phyloP scores from a whole-genome alignment of 2,329 filamentous ascomycete species.

The Ceratocystis destructans region DNA sequence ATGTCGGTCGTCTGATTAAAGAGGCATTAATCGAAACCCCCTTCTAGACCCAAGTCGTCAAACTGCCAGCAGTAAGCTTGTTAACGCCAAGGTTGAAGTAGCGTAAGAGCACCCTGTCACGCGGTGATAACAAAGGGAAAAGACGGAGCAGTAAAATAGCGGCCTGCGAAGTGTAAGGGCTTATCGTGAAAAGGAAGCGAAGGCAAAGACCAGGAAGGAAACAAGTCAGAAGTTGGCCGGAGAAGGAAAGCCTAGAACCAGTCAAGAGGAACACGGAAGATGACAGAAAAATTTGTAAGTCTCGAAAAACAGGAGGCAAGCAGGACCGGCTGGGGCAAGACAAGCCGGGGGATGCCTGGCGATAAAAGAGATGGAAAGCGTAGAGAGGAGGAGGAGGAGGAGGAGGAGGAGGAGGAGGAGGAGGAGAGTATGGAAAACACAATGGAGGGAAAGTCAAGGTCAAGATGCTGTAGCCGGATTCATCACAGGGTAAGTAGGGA shows the following conservation, averaged over 20 bases:
- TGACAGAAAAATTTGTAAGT: conserved; percentile 4
- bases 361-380: not conserved
- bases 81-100: conserved; percentile 1
- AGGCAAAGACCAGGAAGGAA: not conserved
- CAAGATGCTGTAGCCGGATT: no score
- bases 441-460: not conserved
- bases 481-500: not conserved
- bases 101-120: not conserved
- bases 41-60: not conserved
- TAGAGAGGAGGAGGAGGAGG: not conserved
- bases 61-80: conserved; percentile 3
- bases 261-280: not conserved
- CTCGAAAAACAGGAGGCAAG: not conserved
- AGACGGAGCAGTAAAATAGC: not conserved
- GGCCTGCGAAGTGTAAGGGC: not conserved
- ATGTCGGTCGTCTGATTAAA: not conserved
- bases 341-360: not conserved
- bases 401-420: no score
- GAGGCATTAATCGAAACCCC: not conserved
- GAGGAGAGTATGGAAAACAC: not conserved
- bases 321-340: not conserved
- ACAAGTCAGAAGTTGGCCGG: conserved; percentile 1
- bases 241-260: not conserved
- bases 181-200: not conserved
- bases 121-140: conserved; percentile 6